Base-by-base conservation (phyloP, 805 yeast genomes). In the Candida argentea region DNA sequence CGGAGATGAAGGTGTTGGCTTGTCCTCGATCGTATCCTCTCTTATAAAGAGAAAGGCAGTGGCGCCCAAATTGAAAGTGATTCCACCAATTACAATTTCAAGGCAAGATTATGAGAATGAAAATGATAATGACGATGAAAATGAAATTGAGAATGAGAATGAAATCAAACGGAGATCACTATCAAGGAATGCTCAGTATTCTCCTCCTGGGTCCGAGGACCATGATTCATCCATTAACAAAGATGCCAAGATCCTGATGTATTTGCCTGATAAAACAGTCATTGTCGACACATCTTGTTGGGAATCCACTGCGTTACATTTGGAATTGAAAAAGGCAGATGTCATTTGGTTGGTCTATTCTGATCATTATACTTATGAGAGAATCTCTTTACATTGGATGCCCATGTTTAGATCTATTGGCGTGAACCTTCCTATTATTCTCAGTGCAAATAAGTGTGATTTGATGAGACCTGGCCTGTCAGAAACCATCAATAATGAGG, bases 301-400 rank as follows among this genome's bases (percentile, higher is more conserved):
- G 1, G 93, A 85, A 44, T 54, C 73, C 19, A 54, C 56, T 1
- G 48, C 57, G 1, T 55, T 91, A 9, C 83, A 81, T 33, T 61
- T 67, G 18, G 95, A 85, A 47, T 68, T 91, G 37, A 67, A 94
- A 26, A 67, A 70, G 29, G 91, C 96, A 0, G 89, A 83, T 52
- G 96, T 86, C 9, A 81, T 91, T 2, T 81, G 95, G 89, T 66
- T 91, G n/a, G 85, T 91, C 0, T 91, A 87, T 48, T 72, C 91
- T 3, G 97, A 87, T 46, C 94, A 86, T 44, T 91, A 86, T 47
- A 85, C 97, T 0, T 91, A 86, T 48, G 97, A 91, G 49, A 65
- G 97, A 26, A 73, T 91, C 4, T 76, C 95, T 3, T 60, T 89
- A 14, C 86, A 86, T 50, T 91, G 99, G 99, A 77, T 91, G 70